These are phyloP conservation scores for Aspergillus egyptiacus DNA, from an alignment of 495 filamentous ascomycete species.

Conservation along the genomic window DNA sequence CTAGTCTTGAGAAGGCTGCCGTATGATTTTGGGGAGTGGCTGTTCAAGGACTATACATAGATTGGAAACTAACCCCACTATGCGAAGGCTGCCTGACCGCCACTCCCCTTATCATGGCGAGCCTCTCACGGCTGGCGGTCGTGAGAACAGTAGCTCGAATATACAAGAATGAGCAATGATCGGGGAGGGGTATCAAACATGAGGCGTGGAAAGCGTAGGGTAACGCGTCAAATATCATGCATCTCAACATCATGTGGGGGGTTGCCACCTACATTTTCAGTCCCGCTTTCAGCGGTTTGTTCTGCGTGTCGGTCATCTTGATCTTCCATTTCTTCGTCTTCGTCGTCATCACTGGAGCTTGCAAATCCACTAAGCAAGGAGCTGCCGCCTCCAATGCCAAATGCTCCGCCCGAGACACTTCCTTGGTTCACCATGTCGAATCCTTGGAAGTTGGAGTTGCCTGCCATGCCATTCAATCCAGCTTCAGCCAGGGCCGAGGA, in stretches of 20 bases:
- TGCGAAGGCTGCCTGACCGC: too few species aligned
- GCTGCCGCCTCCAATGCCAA: slow-evolving; percentile 52
- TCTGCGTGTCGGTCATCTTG: slow-evolving; percentile 57
- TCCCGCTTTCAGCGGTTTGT: slow-evolving; percentile 36
- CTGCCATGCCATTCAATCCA: slow-evolving; percentile 52
- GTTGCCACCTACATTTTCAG: slow-evolving; percentile 63
- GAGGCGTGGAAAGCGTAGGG: slow-evolving; percentile 8
- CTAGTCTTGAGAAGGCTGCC: slow-evolving; percentile 8
- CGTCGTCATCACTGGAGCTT: slow-evolving; percentile 93
- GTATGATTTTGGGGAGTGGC: slow-evolving; percentile 17
- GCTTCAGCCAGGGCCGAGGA: slow-evolving; percentile 70
- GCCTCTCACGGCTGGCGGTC: background rate
- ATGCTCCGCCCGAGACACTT: slow-evolving; percentile 58
- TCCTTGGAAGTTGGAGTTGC: slow-evolving; percentile 58
- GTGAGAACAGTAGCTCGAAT: background rate
- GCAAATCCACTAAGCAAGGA: slow-evolving; percentile 89
- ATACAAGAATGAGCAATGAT: background rate
- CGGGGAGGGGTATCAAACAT: slow-evolving; percentile 7
- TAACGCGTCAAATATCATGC: slow-evolving; percentile 38
- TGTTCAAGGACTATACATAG: background rate
- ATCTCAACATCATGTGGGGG: slow-evolving; percentile 53
- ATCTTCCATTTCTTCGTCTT: slow-evolving; percentile 92
- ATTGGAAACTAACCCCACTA: too few species aligned
- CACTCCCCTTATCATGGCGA: slow-evolving; percentile 18
- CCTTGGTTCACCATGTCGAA: slow-evolving; percentile 70